Percentiles rank a stretch among this genome's conserved stretches.
These are phyloP conservation scores for Ploettnerulaceae sp. DNA, from an alignment of 2,329 filamentous ascomycete genomes.

Conservation along the genomic window DNA sequence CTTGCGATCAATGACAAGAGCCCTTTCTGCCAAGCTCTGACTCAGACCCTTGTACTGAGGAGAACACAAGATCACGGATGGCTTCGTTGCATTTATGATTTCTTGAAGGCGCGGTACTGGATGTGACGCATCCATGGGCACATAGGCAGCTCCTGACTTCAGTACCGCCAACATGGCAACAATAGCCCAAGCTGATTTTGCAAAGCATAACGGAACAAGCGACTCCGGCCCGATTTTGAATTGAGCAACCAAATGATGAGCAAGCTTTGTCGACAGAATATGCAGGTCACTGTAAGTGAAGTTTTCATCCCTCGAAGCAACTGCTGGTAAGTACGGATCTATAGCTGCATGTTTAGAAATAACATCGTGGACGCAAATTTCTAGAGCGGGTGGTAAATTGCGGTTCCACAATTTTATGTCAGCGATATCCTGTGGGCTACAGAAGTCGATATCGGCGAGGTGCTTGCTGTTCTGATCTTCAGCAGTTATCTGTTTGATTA, in stretches of 20 bases:
- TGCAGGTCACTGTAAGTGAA: slow-evolving; percentile 26
- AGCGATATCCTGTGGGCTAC: neutral
- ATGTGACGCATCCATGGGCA: slow-evolving; percentile 27
- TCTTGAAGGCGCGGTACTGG: slow-evolving; percentile 1
- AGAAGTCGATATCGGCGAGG: neutral
- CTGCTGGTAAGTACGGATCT: neutral
- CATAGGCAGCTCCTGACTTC: slow-evolving; percentile 29
- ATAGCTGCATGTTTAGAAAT: neutral
- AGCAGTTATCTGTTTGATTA: neutral
- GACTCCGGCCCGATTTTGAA: slow-evolving; percentile 18
- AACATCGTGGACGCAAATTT: slow-evolving; percentile 8
- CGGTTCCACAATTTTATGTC: neutral
- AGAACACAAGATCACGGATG: slow-evolving; percentile 3
- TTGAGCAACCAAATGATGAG: slow-evolving; percentile 12
- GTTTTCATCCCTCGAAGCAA: slow-evolving; percentile 24
- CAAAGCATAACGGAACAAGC: slow-evolving; percentile 21
- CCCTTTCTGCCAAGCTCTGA: neutral
- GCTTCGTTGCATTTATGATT: slow-evolving; percentile 1
- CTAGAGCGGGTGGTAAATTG: neutral
- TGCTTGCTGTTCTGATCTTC: neutral
- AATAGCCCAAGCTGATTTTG: slow-evolving; percentile 28
- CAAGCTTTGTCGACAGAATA: slow-evolving; percentile 18
- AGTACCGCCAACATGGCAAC: slow-evolving; percentile 30
- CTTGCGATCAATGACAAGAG: neutral
- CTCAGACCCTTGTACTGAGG: neutral